These are phyloP conservation scores for Eucalyptus curtisii DNA, from an alignment of 345 rosid genomes.

Conservation along the genomic window DNA sequence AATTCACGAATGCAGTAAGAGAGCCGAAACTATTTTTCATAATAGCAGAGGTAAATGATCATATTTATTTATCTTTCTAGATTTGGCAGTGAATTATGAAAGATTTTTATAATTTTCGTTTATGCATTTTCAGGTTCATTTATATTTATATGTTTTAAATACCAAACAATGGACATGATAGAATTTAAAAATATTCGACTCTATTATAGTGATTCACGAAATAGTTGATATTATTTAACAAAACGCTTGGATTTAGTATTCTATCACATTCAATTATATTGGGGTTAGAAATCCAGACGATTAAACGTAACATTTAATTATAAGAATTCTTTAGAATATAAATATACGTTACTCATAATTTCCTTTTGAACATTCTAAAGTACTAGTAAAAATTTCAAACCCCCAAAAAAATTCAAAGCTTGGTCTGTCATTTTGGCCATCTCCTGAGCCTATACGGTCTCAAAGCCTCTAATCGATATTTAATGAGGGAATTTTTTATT, in stretches of 20 bases:
- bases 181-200: too few species aligned
- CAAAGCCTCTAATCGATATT: not conserved
- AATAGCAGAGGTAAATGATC: fast-evolving
- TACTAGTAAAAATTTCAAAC: not conserved
- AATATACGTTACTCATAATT: not conserved
- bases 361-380: not conserved
- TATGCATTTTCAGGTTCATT: fast-evolving
- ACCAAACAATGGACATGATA: too few species aligned
- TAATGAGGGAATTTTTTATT: not conserved
- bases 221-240: fast-evolving
- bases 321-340: not conserved
- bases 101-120: too few species aligned
- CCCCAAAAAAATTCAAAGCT: not conserved
- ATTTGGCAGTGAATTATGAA: too few species aligned
- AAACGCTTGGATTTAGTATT: too few species aligned
- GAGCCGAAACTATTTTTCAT: fast-evolving
- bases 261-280: fast-evolving
- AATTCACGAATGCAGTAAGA: fast-evolving
- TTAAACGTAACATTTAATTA: fast-evolving
- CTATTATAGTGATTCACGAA: fast-evolving
- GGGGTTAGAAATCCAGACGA: fast-evolving
- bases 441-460: fast-evolving
- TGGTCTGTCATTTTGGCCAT: not conserved
- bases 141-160: too few species aligned
- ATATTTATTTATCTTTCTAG: too few species aligned